These are phyloP conservation scores for Apiotrichum sp. DNA, from an alignment of 1,284 basidiomycete species.

Conservation along the genomic window DNA sequence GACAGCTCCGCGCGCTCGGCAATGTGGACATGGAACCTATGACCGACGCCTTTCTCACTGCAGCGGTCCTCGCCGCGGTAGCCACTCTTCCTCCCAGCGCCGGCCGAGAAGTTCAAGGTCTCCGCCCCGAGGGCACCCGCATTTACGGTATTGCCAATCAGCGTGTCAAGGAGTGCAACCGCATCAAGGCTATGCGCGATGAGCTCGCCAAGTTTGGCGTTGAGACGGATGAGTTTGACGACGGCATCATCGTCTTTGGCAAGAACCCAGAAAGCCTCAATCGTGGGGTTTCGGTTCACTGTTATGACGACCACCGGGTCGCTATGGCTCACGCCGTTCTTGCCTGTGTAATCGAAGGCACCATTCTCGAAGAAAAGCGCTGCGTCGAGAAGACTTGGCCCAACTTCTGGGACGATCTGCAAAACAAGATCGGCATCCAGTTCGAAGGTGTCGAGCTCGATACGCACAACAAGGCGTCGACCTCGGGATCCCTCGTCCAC, in stretches of 20 bases:
- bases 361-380: conserved; percentile 87
- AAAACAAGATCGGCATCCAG: conserved; percentile 86
- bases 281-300: conserved; percentile 71
- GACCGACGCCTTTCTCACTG: conserved; percentile 98
- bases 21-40: conserved; percentile 98
- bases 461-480: conserved; percentile 43
- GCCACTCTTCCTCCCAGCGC: conserved; percentile 55
- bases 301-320: conserved; percentile 97
- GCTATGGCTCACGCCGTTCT: conserved; percentile 97
- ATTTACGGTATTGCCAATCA: conserved; percentile 98
- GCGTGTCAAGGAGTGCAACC: conserved; percentile 96
- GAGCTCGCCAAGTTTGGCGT: conserved; percentile 94
- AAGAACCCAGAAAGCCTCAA: conserved; percentile 60
- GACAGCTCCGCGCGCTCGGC: conserved; percentile 74
- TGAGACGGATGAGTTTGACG: conserved; percentile 82
- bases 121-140: conserved; percentile 56
- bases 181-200: conserved; percentile 94
- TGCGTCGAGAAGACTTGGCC: conserved; percentile 99
- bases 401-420: conserved; percentile 98
- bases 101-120: conserved; percentile 37
- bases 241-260: conserved; percentile 87
- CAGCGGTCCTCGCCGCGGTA: conserved; percentile 83
- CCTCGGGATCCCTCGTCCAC: conserved; percentile 41
- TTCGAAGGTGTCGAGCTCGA: conserved; percentile 76
- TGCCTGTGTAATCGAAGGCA: conserved; percentile 64